These are phyloP conservation scores for Lepiota brunneoincarnata DNA, from an alignment of 768 basidiomycete genomes.

Conservation along the genomic window DNA sequence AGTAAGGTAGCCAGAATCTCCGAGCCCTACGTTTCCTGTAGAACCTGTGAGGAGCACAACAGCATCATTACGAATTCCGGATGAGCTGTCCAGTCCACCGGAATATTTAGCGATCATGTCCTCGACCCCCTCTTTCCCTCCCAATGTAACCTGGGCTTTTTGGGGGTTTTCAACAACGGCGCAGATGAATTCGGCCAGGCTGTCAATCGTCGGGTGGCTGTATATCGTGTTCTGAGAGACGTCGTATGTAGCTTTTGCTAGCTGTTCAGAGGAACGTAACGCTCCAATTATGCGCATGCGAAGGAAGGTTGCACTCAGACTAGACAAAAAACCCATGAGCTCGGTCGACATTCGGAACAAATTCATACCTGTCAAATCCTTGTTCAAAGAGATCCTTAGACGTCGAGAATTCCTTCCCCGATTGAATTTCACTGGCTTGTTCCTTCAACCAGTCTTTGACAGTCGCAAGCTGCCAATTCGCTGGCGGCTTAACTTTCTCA, in stretches of 20 bases:
- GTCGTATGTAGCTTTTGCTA: conserved; percentile 20
- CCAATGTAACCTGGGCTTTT: not conserved
- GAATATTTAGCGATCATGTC: conserved; percentile 40
- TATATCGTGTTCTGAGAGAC: conserved; percentile 29
- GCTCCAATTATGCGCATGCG: conserved; percentile 27
- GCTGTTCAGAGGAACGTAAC: conserved; percentile 23
- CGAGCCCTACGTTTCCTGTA: conserved; percentile 37
- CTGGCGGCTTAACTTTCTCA: not conserved
- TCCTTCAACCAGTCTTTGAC: conserved; percentile 1
- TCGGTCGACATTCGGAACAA: not conserved
- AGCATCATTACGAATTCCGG: not conserved
- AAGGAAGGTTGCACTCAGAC: conserved; percentile 27
- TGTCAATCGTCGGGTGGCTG: conserved; percentile 24
- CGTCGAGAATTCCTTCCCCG: conserved; percentile 7
- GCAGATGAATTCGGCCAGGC: conserved; percentile 20
- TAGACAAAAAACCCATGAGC: not conserved
- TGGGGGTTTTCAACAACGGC: conserved; percentile 11
- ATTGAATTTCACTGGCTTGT: not conserved
- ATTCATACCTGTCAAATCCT: conserved; percentile 22
- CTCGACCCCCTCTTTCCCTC: conserved; percentile 22
- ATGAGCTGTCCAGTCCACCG: not conserved
- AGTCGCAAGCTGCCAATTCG: not conserved
- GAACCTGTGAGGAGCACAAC: conserved; percentile 37
- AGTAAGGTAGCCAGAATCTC: conserved; percentile 29
- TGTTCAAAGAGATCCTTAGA: conserved; percentile 26